These are phyloP conservation scores for Cryptococcus jaspeensis DNA, from an alignment of 1,284 basidiomycete genomes.

Conservation along the genomic window DNA sequence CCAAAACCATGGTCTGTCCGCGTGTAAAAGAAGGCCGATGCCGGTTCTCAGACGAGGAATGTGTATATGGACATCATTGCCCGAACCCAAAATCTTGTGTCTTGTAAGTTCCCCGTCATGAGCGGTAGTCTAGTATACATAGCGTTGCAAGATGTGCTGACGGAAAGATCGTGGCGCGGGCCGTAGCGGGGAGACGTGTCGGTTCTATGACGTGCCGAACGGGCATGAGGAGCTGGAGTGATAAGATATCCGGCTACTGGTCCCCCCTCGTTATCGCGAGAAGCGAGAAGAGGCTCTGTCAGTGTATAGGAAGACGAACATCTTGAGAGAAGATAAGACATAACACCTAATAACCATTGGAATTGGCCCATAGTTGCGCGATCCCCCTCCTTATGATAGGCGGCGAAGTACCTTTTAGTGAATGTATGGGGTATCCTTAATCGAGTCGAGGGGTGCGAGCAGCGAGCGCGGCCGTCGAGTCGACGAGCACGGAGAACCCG, in stretches of 20 bases:
- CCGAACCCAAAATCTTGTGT: slow-evolving; percentile 32
- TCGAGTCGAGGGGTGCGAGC: no score
- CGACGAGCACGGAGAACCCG: no score
- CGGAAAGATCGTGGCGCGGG: not conserved
- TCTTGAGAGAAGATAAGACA: no score
- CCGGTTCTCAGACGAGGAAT: slow-evolving; percentile 39
- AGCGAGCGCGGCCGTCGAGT: no score
- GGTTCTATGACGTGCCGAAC: slow-evolving; percentile 36
- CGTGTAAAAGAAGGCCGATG: slow-evolving; percentile 35
- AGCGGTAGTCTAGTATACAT: no score
- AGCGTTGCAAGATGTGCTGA: not conserved
- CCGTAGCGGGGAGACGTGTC: slow-evolving; percentile 38
- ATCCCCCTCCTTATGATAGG: no score
- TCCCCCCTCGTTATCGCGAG: not conserved
- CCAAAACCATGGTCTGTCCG: slow-evolving; percentile 45
- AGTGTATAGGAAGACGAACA: no score
- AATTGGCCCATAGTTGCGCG: no score
- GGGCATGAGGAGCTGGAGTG: slow-evolving; percentile 32
- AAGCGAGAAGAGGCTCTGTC: no score
- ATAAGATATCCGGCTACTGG: not conserved
- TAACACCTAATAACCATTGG: no score
- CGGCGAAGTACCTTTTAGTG: no score
- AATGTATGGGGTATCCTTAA: no score
- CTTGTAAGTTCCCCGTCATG: slow-evolving; percentile 31
- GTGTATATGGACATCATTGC: slow-evolving; percentile 44